Percentiles rank a stretch among this genome's conserved stretches.
These are phyloP conservation scores for Globisporangium orthogonon DNA, from an alignment of 352 stramenopile genomes.

Conservation along the genomic window DNA sequence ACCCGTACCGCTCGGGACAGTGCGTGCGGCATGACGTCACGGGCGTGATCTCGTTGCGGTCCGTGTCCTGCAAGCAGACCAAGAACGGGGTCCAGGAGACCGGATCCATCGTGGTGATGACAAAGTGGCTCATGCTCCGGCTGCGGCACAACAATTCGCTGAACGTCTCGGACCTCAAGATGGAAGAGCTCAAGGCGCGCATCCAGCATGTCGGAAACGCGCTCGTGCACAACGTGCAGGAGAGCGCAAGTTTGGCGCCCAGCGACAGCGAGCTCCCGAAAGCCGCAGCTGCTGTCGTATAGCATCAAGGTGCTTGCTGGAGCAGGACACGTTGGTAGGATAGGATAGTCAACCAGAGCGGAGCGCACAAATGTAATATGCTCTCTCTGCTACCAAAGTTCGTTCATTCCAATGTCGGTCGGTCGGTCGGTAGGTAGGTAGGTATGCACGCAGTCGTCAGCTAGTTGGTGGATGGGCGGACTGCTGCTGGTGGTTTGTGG, in stretches of 20 bases:
- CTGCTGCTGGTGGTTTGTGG: no score
- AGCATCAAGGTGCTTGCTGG: background rate
- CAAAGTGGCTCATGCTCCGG: constrained; percentile 14
- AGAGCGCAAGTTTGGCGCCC: background rate
- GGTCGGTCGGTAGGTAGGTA: no score
- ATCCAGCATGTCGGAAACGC: constrained; percentile 7
- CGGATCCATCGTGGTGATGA: constrained; percentile 12
- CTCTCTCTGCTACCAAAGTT: no score
- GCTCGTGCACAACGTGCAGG: constrained; percentile 8
- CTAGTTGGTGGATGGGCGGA: background rate
- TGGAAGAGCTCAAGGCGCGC: constrained; percentile 13
- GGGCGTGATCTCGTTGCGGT: constrained; percentile 11
- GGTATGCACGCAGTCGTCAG: background rate
- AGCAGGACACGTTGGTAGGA: no score
- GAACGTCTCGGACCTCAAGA: constrained; percentile 2
- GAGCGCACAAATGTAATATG: no score
- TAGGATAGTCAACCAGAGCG: no score
- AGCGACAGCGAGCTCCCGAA: background rate
- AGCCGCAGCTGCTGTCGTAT: constrained; percentile 1
- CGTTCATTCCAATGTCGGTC: no score
- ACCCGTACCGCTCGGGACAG: constrained; percentile 23
- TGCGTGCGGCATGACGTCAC: constrained; percentile 25
- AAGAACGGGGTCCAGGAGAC: constrained; percentile 2
- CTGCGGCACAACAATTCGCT: constrained; percentile 13
- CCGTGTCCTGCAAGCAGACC: constrained; percentile 4